A percentile compares a stretch with the other conserved stretches of the same genome.
phyloP scores from a whole-genome alignment of 2,329 filamentous ascomycete genomes.

The Xylaria sp. region DNA sequence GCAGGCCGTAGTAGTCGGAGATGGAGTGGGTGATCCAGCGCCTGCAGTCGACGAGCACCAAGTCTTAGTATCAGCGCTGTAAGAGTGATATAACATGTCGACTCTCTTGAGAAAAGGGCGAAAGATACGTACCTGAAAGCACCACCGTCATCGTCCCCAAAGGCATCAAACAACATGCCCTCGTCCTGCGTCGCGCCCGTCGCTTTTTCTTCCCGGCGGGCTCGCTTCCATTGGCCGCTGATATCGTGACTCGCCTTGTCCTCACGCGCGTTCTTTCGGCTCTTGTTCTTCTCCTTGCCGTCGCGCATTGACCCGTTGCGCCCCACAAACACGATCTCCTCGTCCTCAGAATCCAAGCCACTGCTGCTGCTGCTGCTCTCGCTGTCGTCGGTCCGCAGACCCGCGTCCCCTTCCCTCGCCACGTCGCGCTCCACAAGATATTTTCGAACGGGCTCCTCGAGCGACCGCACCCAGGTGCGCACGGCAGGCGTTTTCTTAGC shows the following conservation, averaged over 20 bases:
- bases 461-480: conserved; percentile 76
- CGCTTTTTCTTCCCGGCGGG: conserved; percentile 53
- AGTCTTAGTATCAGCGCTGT: conserved; percentile 18
- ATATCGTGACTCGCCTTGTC: conserved; percentile 38
- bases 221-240: conserved; percentile 53
- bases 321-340: conserved; percentile 92
- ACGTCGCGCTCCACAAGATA: conserved; percentile 68
- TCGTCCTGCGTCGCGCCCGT: conserved; percentile 62
- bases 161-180: conserved; percentile 80
- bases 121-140: conserved; percentile 74
- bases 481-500: conserved; percentile 82
- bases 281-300: conserved; percentile 51
- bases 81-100: not conserved
- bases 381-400: conserved; percentile 22
- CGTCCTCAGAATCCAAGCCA: conserved; percentile 64
- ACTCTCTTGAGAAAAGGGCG: conserved; percentile 21
- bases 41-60: conserved; percentile 49
- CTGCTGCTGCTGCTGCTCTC: conserved; percentile 43
- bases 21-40: conserved; percentile 94
- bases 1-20: conserved; percentile 87
- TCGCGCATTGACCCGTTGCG: conserved; percentile 64
- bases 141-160: conserved; percentile 72
- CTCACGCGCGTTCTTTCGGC: conserved; percentile 32
- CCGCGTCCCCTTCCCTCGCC: conserved; percentile 42
- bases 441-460: conserved; percentile 82